phyloP scores from a whole-genome alignment of 2,329 filamentous ascomycete species.

The Aspergillus sojae region DNA sequence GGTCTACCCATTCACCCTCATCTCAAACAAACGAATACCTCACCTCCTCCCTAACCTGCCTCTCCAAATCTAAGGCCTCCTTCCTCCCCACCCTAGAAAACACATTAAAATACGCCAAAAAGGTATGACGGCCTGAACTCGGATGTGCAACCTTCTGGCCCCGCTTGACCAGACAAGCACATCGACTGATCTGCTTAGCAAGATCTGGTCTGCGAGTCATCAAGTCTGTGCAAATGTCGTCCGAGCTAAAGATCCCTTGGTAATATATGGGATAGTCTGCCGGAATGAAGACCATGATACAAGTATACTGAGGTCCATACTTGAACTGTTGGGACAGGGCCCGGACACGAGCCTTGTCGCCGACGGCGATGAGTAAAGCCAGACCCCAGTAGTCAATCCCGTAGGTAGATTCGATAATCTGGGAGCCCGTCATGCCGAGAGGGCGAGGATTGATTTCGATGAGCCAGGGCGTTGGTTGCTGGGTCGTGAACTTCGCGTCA shows the following conservation, averaged over 20 bases:
- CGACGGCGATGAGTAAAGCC: background rate
- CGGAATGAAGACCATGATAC: slow-evolving; percentile 9
- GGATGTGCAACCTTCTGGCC: background rate
- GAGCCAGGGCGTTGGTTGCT: background rate
- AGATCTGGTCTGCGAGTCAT: slow-evolving; percentile 1
- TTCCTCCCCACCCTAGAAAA: background rate
- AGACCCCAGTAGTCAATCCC: slow-evolving; percentile 14
- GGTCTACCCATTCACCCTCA: background rate
- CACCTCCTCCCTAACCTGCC: background rate
- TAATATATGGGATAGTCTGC: background rate
- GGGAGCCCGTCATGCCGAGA: background rate
- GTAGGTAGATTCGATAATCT: slow-evolving; percentile 1
- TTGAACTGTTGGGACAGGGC: slow-evolving; percentile 1
- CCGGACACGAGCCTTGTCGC: background rate
- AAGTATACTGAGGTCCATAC: slow-evolving; percentile 7
- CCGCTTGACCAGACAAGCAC: background rate
- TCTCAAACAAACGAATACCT: background rate
- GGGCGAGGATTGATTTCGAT: slow-evolving; percentile 14
- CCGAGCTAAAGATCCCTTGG: background rate
- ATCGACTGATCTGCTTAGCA: background rate
- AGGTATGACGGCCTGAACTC: background rate
- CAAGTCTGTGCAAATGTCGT: background rate
- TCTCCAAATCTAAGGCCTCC: background rate
- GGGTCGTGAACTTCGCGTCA: background rate
- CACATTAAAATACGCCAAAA: slow-evolving; percentile 10